Evolutionary conservation across 176 grass and related monocot genomes (phyloP), one percentile per base, ranked within the genome.

Genomic region (Miscanthus lutarioriparius): DNA sequence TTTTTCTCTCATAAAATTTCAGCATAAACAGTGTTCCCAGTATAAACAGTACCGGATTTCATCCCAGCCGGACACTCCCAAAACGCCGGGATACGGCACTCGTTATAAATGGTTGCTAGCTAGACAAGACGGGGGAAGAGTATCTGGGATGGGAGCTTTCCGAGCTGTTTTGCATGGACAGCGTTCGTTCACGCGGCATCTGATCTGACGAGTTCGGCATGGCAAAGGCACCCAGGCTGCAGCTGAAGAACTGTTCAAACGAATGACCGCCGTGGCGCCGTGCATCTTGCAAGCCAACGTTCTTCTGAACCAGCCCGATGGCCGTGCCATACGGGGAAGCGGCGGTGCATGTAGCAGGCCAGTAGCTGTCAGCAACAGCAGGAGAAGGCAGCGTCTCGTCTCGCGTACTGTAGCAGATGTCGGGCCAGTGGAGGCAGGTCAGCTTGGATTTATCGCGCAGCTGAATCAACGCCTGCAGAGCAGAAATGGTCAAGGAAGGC

Each of bases 161-260:
- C 1, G 26, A 67, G 5, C 20, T 36, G 41, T 3, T 14, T 47
- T 66, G 78, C 44, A 80, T 51, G 64, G 64, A 51, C 63, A 51
- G 1, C 64, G 22, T 70, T 70, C 33, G 36, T 64, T 64, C 66
- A 81, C 66, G 79, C 79, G 79, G 79, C 66, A 27, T 48, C 70
- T 67, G 28, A 67, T 64, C 58, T 10, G 65, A 69, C 64, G 32
- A 81, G 45, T 69, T 38, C 23, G 45, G 33, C 22, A 53, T 38
- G 44, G 78, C 44, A 47, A 28, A 44, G 70, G 70, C 71, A 5
- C 71, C 23, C 25, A 6, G 2, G 19, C 45, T 14, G 16, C 48
- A 15, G 63, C 62, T 15, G 12, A 1, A 53, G 65, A 81, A 70
- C 79, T 81, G 47, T 81, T 81, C 79, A 81, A 56, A 81, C 32